Percentiles rank a stretch among this genome's conserved stretches.
Conservation (phyloP, 2,329 filamentous ascomycete species). For the Fusarium sp. region DNA sequence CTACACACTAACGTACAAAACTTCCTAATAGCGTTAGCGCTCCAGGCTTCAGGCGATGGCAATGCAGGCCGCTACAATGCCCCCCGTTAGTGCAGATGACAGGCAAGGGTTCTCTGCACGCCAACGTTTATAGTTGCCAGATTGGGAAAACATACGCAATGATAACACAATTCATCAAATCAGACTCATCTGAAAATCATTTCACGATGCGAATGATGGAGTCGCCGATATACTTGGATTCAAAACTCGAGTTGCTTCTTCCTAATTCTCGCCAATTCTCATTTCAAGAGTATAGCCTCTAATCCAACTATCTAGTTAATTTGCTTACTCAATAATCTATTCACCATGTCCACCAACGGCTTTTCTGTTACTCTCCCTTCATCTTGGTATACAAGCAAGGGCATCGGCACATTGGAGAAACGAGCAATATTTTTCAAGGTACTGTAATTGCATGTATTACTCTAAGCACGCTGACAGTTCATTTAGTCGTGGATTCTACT, state of each 20-base stretch:
- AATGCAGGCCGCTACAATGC: neutral
- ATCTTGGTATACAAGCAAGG: neutral
- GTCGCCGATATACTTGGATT: neutral
- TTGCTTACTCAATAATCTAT: too few relatives aligned
- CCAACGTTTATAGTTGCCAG: conserved; percentile 1
- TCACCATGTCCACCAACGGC: neutral
- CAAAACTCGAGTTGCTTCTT: neutral
- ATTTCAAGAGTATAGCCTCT: too few relatives aligned
- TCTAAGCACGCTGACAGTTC: neutral
- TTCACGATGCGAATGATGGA: neutral
- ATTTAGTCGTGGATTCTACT: conserved; percentile 11
- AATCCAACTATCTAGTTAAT: too few relatives aligned
- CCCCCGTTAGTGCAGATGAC: neutral
- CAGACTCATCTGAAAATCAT: neutral
- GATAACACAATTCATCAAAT: neutral
- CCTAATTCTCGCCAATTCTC: neutral
- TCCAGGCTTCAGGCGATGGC: neutral
- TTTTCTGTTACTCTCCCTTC: neutral
- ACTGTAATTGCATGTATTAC: neutral
- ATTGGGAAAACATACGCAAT: neutral
- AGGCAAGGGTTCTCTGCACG: neutral
- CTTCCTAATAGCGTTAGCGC: conserved; percentile 5
- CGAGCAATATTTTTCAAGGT: conserved; percentile 4
- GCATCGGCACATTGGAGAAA: neutral
- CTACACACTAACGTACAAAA: conserved; percentile 3